These are phyloP conservation scores for Sporothrix inflata DNA, from an alignment of 2,329 filamentous ascomycete genomes.

Conservation along the genomic window DNA sequence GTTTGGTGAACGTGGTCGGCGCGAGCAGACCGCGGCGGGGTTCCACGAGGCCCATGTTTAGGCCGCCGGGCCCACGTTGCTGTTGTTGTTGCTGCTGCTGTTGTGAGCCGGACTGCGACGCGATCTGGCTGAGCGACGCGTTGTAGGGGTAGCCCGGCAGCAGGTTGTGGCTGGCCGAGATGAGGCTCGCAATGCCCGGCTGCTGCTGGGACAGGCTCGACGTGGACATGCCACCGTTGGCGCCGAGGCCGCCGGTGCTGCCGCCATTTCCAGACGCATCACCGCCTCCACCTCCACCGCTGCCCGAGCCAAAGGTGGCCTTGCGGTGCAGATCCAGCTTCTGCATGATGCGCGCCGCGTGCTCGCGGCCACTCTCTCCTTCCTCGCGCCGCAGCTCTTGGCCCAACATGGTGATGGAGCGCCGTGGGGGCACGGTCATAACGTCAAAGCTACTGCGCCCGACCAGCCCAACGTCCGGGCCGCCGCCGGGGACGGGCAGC, in stretches of 20 bases:
- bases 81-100: slow-evolving; percentile 36
- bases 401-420: slow-evolving; percentile 58
- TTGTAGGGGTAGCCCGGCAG: slow-evolving; percentile 61
- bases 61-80: slow-evolving; percentile 17
- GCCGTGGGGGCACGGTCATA: slow-evolving; percentile 50
- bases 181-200: slow-evolving; percentile 79
- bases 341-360: slow-evolving; percentile 86
- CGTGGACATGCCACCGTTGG: slow-evolving; percentile 39
- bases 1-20: slow-evolving; percentile 78
- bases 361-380: slow-evolving; percentile 75
- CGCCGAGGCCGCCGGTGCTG: slow-evolving; percentile 41
- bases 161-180: slow-evolving; percentile 80
- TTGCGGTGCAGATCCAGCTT: slow-evolving; percentile 90
- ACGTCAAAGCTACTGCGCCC: slow-evolving; percentile 74
- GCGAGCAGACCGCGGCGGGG: slow-evolving; percentile 67
- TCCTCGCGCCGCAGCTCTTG: slow-evolving; percentile 64
- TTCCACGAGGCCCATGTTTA: slow-evolving; percentile 48
- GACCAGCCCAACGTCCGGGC: slow-evolving; percentile 68
- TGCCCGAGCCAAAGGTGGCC: slow-evolving; percentile 54
- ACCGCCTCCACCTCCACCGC: too few species aligned
- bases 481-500: slow-evolving; percentile 63
- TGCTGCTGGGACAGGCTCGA: slow-evolving; percentile 46
- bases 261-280: not conserved
- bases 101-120: slow-evolving; percentile 28
- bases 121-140: slow-evolving; percentile 31